phyloP scores from a whole-genome alignment of 257 asterid genomes.

The Solanum virginianum region DNA sequence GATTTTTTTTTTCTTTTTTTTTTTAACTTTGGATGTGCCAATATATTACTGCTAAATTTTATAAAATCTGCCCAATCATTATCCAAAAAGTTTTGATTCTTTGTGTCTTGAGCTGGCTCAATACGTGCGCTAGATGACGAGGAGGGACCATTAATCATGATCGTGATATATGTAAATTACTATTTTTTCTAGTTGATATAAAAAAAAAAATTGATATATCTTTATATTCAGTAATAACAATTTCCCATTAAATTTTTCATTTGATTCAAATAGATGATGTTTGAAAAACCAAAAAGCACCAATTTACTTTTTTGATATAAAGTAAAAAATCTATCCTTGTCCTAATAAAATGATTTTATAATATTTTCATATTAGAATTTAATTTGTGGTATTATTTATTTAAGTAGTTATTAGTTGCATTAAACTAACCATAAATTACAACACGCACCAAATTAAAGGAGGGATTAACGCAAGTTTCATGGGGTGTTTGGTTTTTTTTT shows the following conservation, averaged over 20 bases:
- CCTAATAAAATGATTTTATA: no score
- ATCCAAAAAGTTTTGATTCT: neutral
- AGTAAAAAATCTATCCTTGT: no score
- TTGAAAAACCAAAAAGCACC: no score
- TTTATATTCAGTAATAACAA: neutral
- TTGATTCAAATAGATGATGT: no score
- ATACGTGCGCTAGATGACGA: neutral
- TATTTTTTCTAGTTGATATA: neutral
- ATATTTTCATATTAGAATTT: neutral
- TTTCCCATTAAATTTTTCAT: no score
- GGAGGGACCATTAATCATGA: neutral
- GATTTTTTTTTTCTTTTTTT: neutral
- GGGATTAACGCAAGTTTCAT: no score
- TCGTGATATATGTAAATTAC: neutral
- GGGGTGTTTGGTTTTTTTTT: no score
- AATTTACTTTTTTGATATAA: no score
- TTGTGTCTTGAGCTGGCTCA: neutral
- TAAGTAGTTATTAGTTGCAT: neutral
- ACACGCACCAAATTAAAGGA: neutral
- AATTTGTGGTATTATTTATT: neutral
- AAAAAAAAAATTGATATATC: neutral
- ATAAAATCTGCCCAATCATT: conserved; percentile 25
- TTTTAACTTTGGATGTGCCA: neutral
- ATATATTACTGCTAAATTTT: neutral
- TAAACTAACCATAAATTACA: neutral